Conservation (phyloP, 139 green algal species). For the Chlamydomonas schloesseri region DNA sequence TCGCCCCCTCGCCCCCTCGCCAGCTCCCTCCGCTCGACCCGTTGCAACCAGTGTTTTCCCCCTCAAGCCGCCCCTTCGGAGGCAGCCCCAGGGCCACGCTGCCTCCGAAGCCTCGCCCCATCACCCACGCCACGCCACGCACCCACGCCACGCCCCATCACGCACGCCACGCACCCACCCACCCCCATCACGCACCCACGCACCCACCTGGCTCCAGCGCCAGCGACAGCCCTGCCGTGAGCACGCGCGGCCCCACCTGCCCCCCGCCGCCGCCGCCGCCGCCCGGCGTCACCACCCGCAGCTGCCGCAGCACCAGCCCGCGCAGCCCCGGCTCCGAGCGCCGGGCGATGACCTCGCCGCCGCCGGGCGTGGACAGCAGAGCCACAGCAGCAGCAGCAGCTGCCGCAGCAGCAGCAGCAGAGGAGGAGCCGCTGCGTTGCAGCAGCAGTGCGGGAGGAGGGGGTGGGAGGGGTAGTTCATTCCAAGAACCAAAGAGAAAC, state of each 20-base stretch:
- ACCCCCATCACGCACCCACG: background rate
- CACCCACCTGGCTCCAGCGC: constrained; percentile 31
- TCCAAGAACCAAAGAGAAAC: too few species aligned
- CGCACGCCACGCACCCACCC: background rate
- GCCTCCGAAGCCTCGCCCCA: too few species aligned
- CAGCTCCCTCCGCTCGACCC: too few species aligned
- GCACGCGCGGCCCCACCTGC: background rate
- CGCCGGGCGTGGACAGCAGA: constrained; percentile 9
- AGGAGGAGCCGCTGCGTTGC: background rate
- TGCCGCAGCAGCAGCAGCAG: background rate
- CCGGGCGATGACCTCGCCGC: constrained; percentile 10
- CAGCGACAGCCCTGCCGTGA: constrained; percentile 2
- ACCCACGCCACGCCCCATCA: too few species aligned
- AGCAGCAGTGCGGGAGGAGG: too few species aligned
- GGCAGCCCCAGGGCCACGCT: too few species aligned
- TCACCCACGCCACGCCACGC: too few species aligned
- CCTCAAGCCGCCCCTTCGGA: too few species aligned
- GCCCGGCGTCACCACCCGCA: constrained; percentile 3
- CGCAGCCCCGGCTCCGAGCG: background rate
- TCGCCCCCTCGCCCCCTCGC: too few species aligned
- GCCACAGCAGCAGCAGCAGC: background rate
- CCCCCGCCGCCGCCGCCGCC: background rate
- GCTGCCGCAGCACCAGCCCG: constrained; percentile 22
- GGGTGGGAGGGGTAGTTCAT: too few species aligned
- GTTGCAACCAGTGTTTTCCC: too few species aligned